Conservation (phyloP, 106 monocot genomes). For the Apostasia ramifera region DNA sequence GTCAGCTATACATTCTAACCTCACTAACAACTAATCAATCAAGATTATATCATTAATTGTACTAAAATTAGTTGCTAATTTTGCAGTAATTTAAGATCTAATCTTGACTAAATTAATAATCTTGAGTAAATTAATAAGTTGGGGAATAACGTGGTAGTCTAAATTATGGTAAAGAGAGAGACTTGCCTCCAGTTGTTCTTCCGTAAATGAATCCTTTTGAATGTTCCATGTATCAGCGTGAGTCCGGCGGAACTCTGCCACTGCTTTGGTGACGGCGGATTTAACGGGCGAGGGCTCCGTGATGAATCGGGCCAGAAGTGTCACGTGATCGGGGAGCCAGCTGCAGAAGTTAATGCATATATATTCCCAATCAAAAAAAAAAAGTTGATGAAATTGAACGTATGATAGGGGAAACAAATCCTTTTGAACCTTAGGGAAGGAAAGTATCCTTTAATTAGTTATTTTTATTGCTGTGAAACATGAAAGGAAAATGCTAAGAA, state of each 20-base stretch:
- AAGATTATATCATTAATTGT: no score
- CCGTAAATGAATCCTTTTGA: conserved; percentile 82
- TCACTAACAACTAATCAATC: neutral
- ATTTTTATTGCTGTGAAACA: conserved; percentile 16
- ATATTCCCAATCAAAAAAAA: neutral
- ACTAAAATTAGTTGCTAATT: no score
- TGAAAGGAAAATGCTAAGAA: neutral
- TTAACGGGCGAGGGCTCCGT: conserved; percentile 76
- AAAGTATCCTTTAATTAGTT: no score
- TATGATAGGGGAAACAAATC: no score
- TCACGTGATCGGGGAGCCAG: conserved; percentile 95
- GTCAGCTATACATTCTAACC: neutral
- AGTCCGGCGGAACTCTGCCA: conserved; percentile 92
- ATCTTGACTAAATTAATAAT: no score
- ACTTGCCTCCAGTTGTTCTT: conserved; percentile 96
- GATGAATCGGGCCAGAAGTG: conserved; percentile 80
- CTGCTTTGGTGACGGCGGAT: conserved; percentile 89
- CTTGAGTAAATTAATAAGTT: neutral
- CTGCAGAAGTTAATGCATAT: conserved; percentile 23
- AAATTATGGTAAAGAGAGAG: neutral
- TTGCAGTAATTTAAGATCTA: no score
- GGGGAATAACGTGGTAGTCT: neutral
- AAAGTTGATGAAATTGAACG: neutral
- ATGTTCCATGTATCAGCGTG: conserved; percentile 99
- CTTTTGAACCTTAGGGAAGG: no score